Conservation (phyloP, 495 filamentous ascomycete genomes). For the Aspergillus avenaceus region DNA sequence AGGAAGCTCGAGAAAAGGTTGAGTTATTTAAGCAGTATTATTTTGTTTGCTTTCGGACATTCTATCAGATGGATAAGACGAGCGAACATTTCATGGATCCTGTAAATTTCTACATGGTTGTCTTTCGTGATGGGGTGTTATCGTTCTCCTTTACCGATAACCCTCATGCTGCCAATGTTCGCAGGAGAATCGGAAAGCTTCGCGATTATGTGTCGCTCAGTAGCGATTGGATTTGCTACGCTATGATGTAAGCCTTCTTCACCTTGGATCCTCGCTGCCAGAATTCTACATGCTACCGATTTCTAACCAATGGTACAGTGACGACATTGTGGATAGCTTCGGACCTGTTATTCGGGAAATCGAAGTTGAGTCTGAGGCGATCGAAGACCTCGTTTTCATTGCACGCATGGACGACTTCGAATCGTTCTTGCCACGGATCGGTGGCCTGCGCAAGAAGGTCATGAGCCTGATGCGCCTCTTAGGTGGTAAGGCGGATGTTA, state of each 20-base stretch:
- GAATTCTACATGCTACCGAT: neutral
- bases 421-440: conserved; percentile 80
- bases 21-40: conserved; percentile 97
- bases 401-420: conserved; percentile 85
- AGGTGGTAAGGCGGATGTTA: conserved; percentile 95
- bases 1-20: conserved; percentile 96
- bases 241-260: conserved; percentile 74
- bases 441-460: conserved; percentile 86
- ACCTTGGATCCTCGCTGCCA: neutral
- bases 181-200: conserved; percentile 85
- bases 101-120: conserved; percentile 92
- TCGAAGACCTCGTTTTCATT: conserved; percentile 92
- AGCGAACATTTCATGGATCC: conserved; percentile 80
- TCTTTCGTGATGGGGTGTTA: conserved; percentile 91
- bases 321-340: conserved; percentile 96
- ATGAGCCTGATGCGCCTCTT: conserved; percentile 90
- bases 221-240: conserved; percentile 98
- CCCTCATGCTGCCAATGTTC: conserved; percentile 78
- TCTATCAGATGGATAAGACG: conserved; percentile 73
- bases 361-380: conserved; percentile 82
- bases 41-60: conserved; percentile 94
- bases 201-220: conserved; percentile 91
- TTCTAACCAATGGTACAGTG: conserved; percentile 43
- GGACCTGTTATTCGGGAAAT: conserved; percentile 82
- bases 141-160: conserved; percentile 89